Base-by-base conservation (phyloP, 2,329 filamentous ascomycete genomes). In the Endoconidiophora laricicola region DNA sequence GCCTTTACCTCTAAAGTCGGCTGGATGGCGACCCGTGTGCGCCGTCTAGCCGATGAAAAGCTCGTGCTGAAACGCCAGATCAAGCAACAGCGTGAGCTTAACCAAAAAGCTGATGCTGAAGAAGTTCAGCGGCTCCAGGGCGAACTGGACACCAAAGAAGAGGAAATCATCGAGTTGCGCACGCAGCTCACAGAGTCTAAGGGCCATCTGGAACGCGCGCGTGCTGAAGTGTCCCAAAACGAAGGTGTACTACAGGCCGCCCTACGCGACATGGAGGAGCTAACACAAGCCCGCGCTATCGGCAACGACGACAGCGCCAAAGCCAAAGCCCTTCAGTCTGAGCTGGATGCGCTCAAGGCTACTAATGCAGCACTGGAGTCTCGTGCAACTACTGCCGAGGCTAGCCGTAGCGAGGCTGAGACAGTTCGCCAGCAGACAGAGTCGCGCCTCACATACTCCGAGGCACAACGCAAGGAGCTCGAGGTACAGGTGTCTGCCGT, bases 31-130 rank as follows among this genome's bases (percentile, higher is more conserved):
- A 71, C 73, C 39, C 83, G 86, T 52, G 76, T 86, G n/a, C 82
- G 80, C 16, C 76, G 76, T 18, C 69, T 95, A 36, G 81, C 85
- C 54, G 85, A 94, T 58, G 88, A 96, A 61, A 93, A 94, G 61
- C 78, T 79, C 45, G 88, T 94, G 20, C 72, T 96, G 6, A 83
- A 90, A 59, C 79, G 87, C 41, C 88, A 96, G 62, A 90, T 95
- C 59, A 90, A 94, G 66, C 88, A 96, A 62, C 90, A 96, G 65
- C 83, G 88, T 52, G 86, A 94, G 60, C 74, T 95, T 52, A 94
- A 94, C 65, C 87, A 74, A 67, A 88, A 88, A 60, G 87, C 86
- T 1, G 86, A 94, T 56, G 71, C 76, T 18, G 73, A 80, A 54
- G 78, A 80, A 59, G 80, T 83, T 26, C 26, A 54, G 10, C 41